Evolutionary conservation across 2,329 filamentous ascomycete genomes (phyloP), one percentile per base, ranked within the genome.

Genomic region (Cladorrhinum sp.): DNA sequence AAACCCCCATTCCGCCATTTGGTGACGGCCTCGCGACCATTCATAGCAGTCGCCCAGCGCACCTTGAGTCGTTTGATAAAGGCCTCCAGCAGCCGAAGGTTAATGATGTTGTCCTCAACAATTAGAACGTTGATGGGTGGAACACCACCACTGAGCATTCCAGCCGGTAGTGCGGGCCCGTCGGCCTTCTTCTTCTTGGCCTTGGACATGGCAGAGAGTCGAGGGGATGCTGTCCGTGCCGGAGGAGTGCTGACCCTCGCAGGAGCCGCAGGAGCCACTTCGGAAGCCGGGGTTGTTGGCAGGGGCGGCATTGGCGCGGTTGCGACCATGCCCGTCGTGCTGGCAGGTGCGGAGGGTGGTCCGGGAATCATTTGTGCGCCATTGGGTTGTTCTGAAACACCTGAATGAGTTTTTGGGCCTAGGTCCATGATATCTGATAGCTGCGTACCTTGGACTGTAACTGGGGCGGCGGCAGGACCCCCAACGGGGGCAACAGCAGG

Each of bases 61-160:
- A 99, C 95, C 71, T 96, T 97, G 54, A 99, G 81, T 53, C 92
- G 84, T 77, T 97, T 96, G 81, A 98, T 93, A 71, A 99, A 96
- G 1, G 93, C 92, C 72, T 97, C 93, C 36, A 99, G 80, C 9
- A 99, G 86, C 70, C 92, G 91, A 67, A 98, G 79, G 72, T 98
- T 99, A 81, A 99, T 98, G 65, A 95, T 92, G 74, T 99, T 99
- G 77, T 99, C 95, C 78, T 99, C 95, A 13, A 99, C 95, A 62
- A 99, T 96, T 49, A 99, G 81, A 7, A 98, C 93, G 68, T 96
- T 98, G 77, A 99, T 98, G 1, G 95, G 93, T 7, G 95, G 95
- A 0, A 98, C 92, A 1, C 87, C 87, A 57, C 88, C 89, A 67
- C 93, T 92, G 25, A 96, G 82, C 68, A 91, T 81, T 27, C 85